Conservation (phyloP, 2,329 filamentous ascomycete species). For the Penicillium frequentans region DNA sequence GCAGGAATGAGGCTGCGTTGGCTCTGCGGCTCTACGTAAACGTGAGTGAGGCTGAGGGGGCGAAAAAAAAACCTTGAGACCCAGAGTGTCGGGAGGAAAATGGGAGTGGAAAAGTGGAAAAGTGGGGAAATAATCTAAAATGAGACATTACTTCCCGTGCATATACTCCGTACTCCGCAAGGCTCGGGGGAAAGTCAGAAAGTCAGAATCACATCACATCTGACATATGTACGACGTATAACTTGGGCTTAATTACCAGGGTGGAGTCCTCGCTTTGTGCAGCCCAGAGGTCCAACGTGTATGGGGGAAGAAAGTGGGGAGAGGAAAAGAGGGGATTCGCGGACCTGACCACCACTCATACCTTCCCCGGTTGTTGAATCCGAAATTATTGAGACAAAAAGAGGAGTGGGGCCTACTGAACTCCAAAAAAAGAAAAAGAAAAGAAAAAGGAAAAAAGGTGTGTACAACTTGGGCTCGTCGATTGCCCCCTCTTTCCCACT, state of each 20-base stretch:
- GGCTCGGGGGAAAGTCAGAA: neutral
- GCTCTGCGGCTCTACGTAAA: constrained; percentile 18
- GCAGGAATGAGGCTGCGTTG: constrained; percentile 15
- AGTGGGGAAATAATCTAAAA: neutral
- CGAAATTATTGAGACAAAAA: neutral
- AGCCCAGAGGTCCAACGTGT: constrained; percentile 2
- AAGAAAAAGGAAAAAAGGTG: neutral
- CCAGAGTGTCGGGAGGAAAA: neutral
- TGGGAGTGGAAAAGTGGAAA: neutral
- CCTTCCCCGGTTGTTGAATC: constrained; percentile 12
- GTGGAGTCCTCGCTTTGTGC: constrained; percentile 14
- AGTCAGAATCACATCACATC: neutral
- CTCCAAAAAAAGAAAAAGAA: neutral
- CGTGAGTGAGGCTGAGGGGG: constrained; percentile 19
- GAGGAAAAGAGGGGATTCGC: neutral
- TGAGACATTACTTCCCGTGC: too few species aligned
- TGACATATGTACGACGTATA: neutral
- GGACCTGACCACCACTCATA: neutral
- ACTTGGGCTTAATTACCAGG: neutral
- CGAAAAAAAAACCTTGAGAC: neutral
- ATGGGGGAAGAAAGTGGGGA: constrained; percentile 2
- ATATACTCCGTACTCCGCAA: neutral
- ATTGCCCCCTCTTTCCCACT: neutral
- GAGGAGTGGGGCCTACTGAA: constrained; percentile 9
- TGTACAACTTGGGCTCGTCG: neutral